Evolutionary conservation across 2,329 filamentous ascomycete species (phyloP).

Genomic region (Fusarium sterilihyphosum): DNA sequence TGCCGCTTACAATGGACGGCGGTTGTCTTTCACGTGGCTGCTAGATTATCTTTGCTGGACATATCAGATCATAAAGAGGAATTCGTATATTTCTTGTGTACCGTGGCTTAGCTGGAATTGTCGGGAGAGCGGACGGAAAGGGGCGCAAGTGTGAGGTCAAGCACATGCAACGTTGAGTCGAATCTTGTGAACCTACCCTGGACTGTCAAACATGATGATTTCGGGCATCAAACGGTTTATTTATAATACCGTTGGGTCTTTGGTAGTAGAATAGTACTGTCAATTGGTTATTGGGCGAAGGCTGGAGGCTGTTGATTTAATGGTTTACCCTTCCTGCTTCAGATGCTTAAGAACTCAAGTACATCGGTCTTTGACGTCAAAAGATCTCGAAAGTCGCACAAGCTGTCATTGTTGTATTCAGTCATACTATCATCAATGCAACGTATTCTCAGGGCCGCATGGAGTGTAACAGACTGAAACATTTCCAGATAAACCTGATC

Average conservation of each 20-base stretch:
- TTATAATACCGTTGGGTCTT: neutral
- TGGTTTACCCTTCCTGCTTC: neutral
- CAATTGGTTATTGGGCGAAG: neutral
- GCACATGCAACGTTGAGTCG: neutral
- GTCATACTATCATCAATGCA: slow-evolving; percentile 4
- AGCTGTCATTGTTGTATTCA: neutral
- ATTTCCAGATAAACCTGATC: slow-evolving; percentile 9
- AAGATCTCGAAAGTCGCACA: neutral
- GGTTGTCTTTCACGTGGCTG: slow-evolving; percentile 4
- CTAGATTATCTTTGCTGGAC: neutral
- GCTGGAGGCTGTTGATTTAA: fast-evolving
- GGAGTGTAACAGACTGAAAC: slow-evolving; percentile 15
- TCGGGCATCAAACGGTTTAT: neutral
- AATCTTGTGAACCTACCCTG: neutral
- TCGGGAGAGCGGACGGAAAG: neutral
- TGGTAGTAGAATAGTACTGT: fast-evolving
- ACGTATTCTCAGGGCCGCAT: slow-evolving; percentile 19
- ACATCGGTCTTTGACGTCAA: neutral
- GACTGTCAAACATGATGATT: neutral
- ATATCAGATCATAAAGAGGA: neutral
- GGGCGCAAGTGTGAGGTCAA: neutral
- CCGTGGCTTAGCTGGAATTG: neutral
- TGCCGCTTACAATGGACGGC: neutral
- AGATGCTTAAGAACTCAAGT: fast-evolving
- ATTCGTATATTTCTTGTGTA: neutral